Base-by-base conservation (phyloP, 2,329 filamentous ascomycete species). In the Curvularia lunata region DNA sequence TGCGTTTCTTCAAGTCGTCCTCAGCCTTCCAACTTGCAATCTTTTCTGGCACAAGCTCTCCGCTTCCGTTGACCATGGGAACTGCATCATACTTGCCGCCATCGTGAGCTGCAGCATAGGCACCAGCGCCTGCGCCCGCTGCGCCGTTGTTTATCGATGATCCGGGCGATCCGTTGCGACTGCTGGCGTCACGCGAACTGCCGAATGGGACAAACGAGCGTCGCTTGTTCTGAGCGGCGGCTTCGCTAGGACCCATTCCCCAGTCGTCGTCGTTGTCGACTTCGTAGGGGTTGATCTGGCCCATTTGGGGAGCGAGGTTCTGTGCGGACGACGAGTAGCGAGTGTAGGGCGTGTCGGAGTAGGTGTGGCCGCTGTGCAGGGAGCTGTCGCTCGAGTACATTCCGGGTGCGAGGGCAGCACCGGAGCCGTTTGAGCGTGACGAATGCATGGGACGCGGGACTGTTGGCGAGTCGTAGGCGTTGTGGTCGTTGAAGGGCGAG, bases 201-300 rank as follows among this genome's bases (percentile, higher is more conserved):
- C 83, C 82, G 3, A 86, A 77, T 57, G 85, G 86, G 34, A 89
- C 76, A 74, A 88, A 84, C 34, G 89, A 87, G 63, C 81, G 84
- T 58, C 84, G 82, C 73, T 82, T 80, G 67, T 74, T 77, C 69
- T 72, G 69, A 8, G 59, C 45, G 75, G 58, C 79, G 66, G 85
- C 88, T 21, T 57, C 48, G 21, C 30, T 50, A 16, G 68, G 69
- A 4, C 85, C 82, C 50, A 95, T 83, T 1, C 90, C 92, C 73
- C 96, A 93, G 69, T 97, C 93, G 27, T 91, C 92, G 71, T 97
- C 93, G 73, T 97, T 93, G 21, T 85, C 85, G 63, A 97, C 93
- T 13, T 88, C 87, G 69, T 90, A 86, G 2, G 92, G 92, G 72
- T 97, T 88, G 58, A 95, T 83, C 49, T 76, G 72, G 49, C 76